Evolutionary conservation across 495 filamentous ascomycete genomes (phyloP).

Genomic region (Penicilliopsis zonata): DNA sequence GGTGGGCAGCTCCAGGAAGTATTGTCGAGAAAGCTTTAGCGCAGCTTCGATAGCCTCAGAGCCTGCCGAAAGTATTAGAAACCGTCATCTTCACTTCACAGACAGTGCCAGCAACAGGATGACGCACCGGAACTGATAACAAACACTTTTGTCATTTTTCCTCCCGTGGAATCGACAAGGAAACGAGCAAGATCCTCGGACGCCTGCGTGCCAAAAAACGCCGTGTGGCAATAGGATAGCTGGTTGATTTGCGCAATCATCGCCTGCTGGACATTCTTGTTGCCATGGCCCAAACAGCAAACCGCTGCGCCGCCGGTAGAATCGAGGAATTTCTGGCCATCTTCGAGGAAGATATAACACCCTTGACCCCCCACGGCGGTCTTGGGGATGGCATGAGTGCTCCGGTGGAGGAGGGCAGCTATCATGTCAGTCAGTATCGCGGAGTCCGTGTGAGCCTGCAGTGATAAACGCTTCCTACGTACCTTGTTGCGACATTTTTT

Average conservation of each 20-base stretch:
- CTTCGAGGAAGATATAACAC: conserved; percentile 37
- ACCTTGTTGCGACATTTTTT: too few relatives aligned
- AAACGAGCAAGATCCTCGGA: conserved; percentile 32
- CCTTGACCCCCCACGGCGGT: conserved; percentile 30
- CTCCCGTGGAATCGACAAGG: conserved; percentile 34
- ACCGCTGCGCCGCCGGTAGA: conserved; percentile 42
- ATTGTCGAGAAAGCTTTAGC: conserved; percentile 52
- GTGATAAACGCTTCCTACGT: too few relatives aligned
- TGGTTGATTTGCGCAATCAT: conserved; percentile 37
- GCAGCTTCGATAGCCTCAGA: conserved; percentile 63
- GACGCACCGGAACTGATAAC: conserved; percentile 50
- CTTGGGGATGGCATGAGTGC: conserved; percentile 26
- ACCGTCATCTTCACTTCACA: not conserved
- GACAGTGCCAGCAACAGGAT: conserved; percentile 20
- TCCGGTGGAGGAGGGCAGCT: conserved; percentile 32
- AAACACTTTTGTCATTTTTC: conserved; percentile 30
- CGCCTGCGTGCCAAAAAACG: conserved; percentile 35
- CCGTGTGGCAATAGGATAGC: conserved; percentile 41
- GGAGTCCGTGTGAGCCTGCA: too few relatives aligned
- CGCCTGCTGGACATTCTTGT: conserved; percentile 29
- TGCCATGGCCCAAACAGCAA: conserved; percentile 36
- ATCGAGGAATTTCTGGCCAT: conserved; percentile 54
- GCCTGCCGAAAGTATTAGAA: conserved; percentile 23
- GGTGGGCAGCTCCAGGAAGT: conserved; percentile 39
- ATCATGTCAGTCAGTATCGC: too few relatives aligned